Percentiles rank a stretch among this genome's conserved stretches.
phyloP scores from a whole-genome alignment of 208 protist genomes.

The Endotrypanum monterogeii region DNA sequence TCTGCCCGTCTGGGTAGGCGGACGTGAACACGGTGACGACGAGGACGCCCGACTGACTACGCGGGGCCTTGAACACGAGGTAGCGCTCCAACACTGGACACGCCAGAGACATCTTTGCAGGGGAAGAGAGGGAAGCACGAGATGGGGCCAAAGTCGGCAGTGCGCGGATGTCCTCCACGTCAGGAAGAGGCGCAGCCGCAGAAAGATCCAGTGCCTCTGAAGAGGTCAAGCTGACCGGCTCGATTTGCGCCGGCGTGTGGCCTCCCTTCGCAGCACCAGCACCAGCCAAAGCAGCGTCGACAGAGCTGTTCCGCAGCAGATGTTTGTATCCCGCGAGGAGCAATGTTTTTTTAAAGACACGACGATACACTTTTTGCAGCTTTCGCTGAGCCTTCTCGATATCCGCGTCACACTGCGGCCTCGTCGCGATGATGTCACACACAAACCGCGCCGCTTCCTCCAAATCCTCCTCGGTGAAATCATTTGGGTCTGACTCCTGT shows the following conservation, averaged over 20 bases:
- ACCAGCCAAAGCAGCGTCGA: background rate
- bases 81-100: conserved; percentile 52
- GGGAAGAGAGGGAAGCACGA: background rate
- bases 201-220: background rate
- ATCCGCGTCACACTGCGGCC: conserved; percentile 39
- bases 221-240: background rate
- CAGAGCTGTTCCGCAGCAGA: conserved; percentile 35
- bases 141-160: background rate
- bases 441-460: conserved; percentile 52
- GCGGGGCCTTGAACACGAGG: conserved; percentile 83
- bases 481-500: conserved; percentile 71
- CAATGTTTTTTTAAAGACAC: conserved; percentile 73
- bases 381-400: conserved; percentile 43
- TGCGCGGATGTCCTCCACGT: conserved; percentile 34
- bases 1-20: conserved; percentile 79
- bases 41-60: conserved; percentile 91
- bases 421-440: conserved; percentile 33
- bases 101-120: conserved; percentile 1
- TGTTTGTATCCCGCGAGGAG: conserved; percentile 81
- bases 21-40: conserved; percentile 94
- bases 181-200: background rate
- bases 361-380: conserved; percentile 73
- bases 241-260: background rate
- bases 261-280: background rate
- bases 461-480: conserved; percentile 52